Evolutionary conservation across 148 eudicot genomes (phyloP).

Genomic region (Polygonum maritimum): DNA sequence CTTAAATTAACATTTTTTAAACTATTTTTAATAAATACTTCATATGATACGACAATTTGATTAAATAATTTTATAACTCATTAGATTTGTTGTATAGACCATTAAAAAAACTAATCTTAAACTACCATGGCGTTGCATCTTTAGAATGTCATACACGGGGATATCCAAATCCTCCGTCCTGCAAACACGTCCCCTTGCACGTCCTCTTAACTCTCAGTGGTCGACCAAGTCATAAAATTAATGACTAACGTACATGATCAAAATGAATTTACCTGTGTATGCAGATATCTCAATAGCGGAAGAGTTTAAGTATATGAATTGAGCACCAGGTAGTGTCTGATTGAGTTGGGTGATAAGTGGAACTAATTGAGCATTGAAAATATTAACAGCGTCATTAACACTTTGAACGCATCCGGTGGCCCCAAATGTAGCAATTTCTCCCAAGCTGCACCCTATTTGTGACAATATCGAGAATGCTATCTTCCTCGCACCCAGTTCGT

Average conservation of each 20-base stretch:
- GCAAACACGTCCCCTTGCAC: no score
- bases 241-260: background rate
- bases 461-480: conserved; percentile 45
- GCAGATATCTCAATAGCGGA: background rate
- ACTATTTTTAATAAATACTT: no score
- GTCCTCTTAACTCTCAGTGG: no score
- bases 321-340: background rate
- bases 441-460: conserved; percentile 61
- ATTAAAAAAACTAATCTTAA: no score
- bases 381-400: conserved; percentile 23
- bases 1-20: no score
- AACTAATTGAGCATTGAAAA: conserved; percentile 38
- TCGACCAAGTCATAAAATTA: no score
- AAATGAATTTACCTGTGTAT: background rate
- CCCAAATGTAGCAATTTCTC: conserved; percentile 13
- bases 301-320: background rate
- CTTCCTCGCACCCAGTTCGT: conserved; percentile 51
- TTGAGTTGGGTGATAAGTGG: background rate
- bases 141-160: no score
- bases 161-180: no score
- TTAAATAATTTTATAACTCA: no score
- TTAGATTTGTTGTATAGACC: no score
- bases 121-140: no score
- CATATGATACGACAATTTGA: no score
- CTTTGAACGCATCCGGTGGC: conserved; percentile 37